These are phyloP conservation scores for Talaromyces borbonicus DNA, from an alignment of 495 filamentous ascomycete species.

Conservation along the genomic window DNA sequence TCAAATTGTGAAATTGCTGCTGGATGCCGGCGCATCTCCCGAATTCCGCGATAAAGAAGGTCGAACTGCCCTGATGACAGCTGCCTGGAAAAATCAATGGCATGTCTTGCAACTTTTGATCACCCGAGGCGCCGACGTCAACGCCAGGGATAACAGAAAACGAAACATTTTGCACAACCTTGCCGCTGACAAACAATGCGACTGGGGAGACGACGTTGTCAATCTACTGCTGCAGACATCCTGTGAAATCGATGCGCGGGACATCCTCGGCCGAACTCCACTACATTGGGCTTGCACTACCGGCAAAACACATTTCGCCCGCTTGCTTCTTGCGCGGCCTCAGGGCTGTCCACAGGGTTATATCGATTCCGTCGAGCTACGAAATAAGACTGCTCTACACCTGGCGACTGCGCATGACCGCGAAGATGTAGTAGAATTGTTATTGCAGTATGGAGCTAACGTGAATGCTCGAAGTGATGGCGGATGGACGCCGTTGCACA, in stretches of 20 bases:
- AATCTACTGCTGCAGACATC: slow-evolving; percentile 31
- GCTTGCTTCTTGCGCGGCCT: slow-evolving; percentile 39
- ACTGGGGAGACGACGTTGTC: slow-evolving; percentile 44
- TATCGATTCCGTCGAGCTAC: slow-evolving; percentile 42
- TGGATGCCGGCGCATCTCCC: slow-evolving; percentile 31
- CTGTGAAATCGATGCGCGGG: slow-evolving; percentile 34
- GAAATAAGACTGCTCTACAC: slow-evolving; percentile 53
- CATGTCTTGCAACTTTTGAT: slow-evolving; percentile 42
- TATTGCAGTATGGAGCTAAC: slow-evolving; percentile 42
- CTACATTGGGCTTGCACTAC: slow-evolving; percentile 57
- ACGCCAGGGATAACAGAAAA: slow-evolving; percentile 27
- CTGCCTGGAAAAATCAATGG: slow-evolving; percentile 46
- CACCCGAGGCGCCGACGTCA: slow-evolving; percentile 37
- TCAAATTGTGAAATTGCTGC: slow-evolving; percentile 33
- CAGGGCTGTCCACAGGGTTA: slow-evolving; percentile 29
- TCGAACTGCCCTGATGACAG: slow-evolving; percentile 47
- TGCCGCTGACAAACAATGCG: slow-evolving; percentile 43
- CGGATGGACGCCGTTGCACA: slow-evolving; percentile 56
- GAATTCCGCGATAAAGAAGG: slow-evolving; percentile 38
- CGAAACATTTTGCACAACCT: slow-evolving; percentile 45
- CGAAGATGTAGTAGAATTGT: slow-evolving; percentile 43
- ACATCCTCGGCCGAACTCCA: slow-evolving; percentile 45
- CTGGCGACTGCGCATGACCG: slow-evolving; percentile 45
- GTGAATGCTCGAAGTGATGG: slow-evolving; percentile 49
- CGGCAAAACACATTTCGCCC: slow-evolving; percentile 45